phyloP scores from a whole-genome alignment of 257 asterid species.

The Schizonepeta tenuifolia region DNA sequence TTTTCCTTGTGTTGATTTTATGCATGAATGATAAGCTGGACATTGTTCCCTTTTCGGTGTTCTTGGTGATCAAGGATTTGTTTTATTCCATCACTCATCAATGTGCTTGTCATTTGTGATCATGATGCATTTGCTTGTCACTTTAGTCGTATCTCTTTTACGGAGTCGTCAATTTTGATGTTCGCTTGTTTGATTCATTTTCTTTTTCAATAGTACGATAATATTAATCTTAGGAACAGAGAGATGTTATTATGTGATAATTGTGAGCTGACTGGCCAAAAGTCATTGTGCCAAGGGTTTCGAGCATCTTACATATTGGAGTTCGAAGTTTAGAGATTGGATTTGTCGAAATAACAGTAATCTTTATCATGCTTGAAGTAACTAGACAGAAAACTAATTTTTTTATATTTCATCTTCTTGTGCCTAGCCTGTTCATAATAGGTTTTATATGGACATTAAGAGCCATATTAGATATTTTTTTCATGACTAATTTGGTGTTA shows the following conservation, averaged over 20 bases:
- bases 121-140: constrained; percentile 2
- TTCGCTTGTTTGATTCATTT: neutral
- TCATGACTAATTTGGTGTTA: constrained; percentile 32
- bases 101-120: neutral
- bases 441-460: neutral
- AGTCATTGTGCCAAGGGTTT: neutral
- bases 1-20: neutral
- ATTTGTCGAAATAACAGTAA: neutral
- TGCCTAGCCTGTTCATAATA: neutral
- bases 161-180: neutral
- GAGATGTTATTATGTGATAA: neutral
- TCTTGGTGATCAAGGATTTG: neutral
- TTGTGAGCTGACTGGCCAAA: neutral
- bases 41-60: neutral
- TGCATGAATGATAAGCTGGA: constrained; percentile 3
- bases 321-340: neutral
- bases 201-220: neutral
- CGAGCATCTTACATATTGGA: neutral
- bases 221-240: neutral
- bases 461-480: neutral
- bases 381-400: neutral
- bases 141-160: neutral
- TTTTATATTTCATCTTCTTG: neutral
- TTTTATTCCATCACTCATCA: neutral
- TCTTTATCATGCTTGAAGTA: neutral